Base-by-base conservation (phyloP, 2,329 filamentous ascomycete species). In the Mycocentrospora acerina region DNA sequence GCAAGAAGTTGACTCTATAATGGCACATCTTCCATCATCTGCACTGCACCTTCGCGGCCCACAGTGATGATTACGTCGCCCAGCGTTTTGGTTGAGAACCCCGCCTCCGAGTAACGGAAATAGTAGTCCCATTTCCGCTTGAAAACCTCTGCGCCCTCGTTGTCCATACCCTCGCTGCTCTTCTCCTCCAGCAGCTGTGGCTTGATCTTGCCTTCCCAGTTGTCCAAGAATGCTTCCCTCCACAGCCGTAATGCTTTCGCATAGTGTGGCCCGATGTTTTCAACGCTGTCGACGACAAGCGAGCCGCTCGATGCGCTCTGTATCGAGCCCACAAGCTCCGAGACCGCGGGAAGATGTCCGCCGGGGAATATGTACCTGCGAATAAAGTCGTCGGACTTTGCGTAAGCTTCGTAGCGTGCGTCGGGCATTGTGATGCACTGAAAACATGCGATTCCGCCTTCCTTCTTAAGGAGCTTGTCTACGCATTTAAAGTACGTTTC, bases 391-490 rank as follows among this genome's bases (percentile, higher is more conserved):
- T 85, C 80, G 3, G 78, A 76, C 52, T 77, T 80, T 13, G 79
- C 75, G 57, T 88, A 88, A 7, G 76, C 77, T 46, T 81, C 79
- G 58, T 86, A 83, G 35, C 83, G 75, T 26, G 75, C 55, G 25
- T 88, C 83, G 0, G 84, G 84, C 78, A 88, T 88, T 2, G 85
- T 88, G 57, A 88, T 88, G 64, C 84, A 87, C 62, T 88, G 85
- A 63, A 89, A 86, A 32, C 85, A 79, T 6, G 80, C 83, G 29
- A 87, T 77, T 1, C 83, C 81, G 3, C 80, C 81, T 12, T 83
- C 74, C 32, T 73, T 74, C 64, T 88, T 87, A 29, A 89, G 64
- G 22, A 87, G 62, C 40, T 71, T 71, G 51, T 87, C 71, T 34
- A 89, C 73, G 48, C 78, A 80, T 13, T 71, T 67, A 58, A 89